Evolutionary conservation across 306 rosid species (phyloP), one percentile per base, ranked within the genome.

Genomic region (Cucurbita argyrosperma): DNA sequence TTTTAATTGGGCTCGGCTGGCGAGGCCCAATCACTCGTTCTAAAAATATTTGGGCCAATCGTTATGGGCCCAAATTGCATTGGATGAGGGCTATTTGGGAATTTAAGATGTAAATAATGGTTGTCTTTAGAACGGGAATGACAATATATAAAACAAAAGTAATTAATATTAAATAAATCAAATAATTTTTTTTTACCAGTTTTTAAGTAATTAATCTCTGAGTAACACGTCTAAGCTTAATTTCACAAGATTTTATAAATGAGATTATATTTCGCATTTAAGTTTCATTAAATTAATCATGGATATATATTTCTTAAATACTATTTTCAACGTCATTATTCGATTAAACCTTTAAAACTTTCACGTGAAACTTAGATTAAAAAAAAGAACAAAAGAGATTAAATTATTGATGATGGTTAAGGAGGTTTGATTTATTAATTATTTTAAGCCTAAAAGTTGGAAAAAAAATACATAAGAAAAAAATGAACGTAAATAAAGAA

Each of bases 341-440:
- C n/a, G 14, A 37, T 59, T 12, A 26, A 19, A 37, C 66, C 18
- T 30, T 13, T 12, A 14, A 23, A 1, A 63, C 12, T 8, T 64
- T 40, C 71, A 64, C 71, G 35, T 64, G 71, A 64, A 64, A 64
- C 71, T 64, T 64, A 18, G 51, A 64, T n/a, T n/a, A 64, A 42
- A 4, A 64, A 64, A n/a, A 21, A 4, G 42, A n/a, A 21, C 38
- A 59, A 59, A 59, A 59, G 16, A 35, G 15, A 12, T 10, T 11
- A 60, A 35, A 60, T 23, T 60, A 15, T 10, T 57, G 9, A 54
- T 7, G 4, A n/a, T 54, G 15, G 19, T 10, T 47, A 15, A 15
- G 18, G 11, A n/a, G 59, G 1, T n/a, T 54, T 0, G 16, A n/a
- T 16, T n/a, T 59, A 10, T 30, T 30, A 4, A 64, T 9, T 23